phyloP scores from a whole-genome alignment of 768 basidiomycete genomes.

The Cyathus striatus region DNA sequence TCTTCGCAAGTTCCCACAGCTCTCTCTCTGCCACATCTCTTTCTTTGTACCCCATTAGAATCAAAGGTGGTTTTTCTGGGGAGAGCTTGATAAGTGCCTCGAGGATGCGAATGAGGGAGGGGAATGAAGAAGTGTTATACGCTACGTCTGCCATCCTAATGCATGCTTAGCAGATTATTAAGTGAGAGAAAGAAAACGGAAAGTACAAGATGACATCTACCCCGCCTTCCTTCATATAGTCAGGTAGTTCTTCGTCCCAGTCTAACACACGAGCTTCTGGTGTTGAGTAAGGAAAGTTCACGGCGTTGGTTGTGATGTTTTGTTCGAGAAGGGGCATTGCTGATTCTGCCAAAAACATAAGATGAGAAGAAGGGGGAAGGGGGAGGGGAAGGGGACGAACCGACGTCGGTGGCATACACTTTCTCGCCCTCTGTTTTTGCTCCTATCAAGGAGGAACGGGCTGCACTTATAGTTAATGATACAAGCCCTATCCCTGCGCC shows the following conservation, averaged over 20 bases:
- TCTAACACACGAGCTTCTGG: conserved; percentile 48
- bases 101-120: conserved; percentile 69
- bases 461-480: conserved; percentile 55
- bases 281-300: conserved; percentile 22
- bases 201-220: conserved; percentile 72
- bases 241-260: conserved; percentile 67
- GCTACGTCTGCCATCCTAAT: conserved; percentile 88
- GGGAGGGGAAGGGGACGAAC: conserved; percentile 36
- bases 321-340: conserved; percentile 76
- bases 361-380: neutral
- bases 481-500: conserved; percentile 88
- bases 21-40: conserved; percentile 71
- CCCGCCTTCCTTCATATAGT: conserved; percentile 30
- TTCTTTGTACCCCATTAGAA: conserved; percentile 85
- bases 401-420: conserved; percentile 59
- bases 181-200: neutral
- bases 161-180: no score
- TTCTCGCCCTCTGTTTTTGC: conserved; percentile 10
- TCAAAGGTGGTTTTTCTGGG: conserved; percentile 23
- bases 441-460: conserved; percentile 27
- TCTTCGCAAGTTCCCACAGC: conserved; percentile 60
- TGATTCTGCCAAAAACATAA: conserved; percentile 42
- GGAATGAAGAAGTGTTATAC: conserved; percentile 86
- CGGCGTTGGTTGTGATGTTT: conserved; percentile 51
- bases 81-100: conserved; percentile 35